Evolutionary conservation across 2,329 filamentous ascomycete genomes (phyloP).

Genomic region (Sphaerulina musiva): DNA sequence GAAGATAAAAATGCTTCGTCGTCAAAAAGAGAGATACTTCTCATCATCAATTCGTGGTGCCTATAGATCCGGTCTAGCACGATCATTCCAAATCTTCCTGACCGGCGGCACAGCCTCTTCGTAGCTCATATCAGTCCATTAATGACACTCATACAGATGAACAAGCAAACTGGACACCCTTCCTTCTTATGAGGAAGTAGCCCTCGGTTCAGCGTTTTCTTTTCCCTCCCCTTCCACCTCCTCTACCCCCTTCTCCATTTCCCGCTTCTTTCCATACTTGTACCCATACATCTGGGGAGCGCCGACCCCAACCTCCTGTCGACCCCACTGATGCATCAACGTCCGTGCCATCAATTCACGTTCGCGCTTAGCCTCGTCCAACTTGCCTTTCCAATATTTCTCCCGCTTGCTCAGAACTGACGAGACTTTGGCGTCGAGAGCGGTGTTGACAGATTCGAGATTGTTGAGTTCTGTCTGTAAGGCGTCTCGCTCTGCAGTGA

Average conservation of each 20-base stretch:
- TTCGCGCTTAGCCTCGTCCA: slow-evolving; percentile 28
- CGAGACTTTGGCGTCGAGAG: slow-evolving; percentile 22
- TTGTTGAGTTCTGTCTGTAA: slow-evolving; percentile 12
- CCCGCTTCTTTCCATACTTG: slow-evolving; percentile 21
- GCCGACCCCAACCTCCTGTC: slow-evolving; percentile 37
- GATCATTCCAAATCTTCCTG: too few relatives aligned
- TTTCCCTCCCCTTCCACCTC: slow-evolving; percentile 5
- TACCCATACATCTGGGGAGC: slow-evolving; percentile 33
- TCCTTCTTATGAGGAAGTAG: neutral
- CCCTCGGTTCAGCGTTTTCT: slow-evolving; percentile 12
- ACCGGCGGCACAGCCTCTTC: too few relatives aligned
- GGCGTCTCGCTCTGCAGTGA: slow-evolving; percentile 5
- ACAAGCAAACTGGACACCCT: too few relatives aligned
- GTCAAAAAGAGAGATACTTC: too few relatives aligned
- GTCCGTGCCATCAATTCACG: slow-evolving; percentile 39
- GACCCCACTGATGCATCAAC: slow-evolving; percentile 77
- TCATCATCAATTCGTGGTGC: too few relatives aligned
- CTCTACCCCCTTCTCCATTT: neutral
- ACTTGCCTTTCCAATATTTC: slow-evolving; percentile 20
- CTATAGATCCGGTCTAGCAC: too few relatives aligned
- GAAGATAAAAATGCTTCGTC: too few relatives aligned
- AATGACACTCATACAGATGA: too few relatives aligned
- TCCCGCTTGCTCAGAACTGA: slow-evolving; percentile 23
- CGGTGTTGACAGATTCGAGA: slow-evolving; percentile 21
- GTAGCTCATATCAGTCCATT: too few relatives aligned